A percentile compares a stretch with the other conserved stretches of the same genome.
phyloP scores from a whole-genome alignment of 345 rosid species.

The thale cress (Arabidopsis thaliana) region DNA sequence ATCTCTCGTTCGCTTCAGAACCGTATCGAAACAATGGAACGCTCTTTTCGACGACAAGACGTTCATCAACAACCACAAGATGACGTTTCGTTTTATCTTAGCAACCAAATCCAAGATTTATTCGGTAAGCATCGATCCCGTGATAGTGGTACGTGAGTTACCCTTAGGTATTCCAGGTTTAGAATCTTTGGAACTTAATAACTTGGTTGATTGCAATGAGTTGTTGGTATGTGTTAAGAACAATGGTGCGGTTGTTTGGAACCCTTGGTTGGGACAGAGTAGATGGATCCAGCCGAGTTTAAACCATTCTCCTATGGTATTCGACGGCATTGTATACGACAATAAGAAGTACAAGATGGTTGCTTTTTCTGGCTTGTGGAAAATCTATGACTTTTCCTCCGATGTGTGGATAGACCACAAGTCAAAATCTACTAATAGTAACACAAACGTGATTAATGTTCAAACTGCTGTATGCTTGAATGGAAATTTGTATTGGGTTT shows the following conservation, averaged over 20 bases:
- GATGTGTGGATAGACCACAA: not conserved
- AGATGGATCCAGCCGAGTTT: not conserved
- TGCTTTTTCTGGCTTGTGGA: not conserved
- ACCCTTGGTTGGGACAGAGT: not conserved
- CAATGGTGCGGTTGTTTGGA: not conserved
- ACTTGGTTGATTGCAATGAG: not conserved
- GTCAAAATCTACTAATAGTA: not conserved
- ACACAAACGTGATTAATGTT: not conserved
- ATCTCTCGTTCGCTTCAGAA: not conserved
- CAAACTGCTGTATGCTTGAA: not conserved
- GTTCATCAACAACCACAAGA: not conserved
- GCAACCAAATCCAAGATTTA: not conserved
- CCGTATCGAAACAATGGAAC: slow-evolving; percentile 15
- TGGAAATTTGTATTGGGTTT: slow-evolving; percentile 16
- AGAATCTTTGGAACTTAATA: not conserved
- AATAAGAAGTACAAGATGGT: not conserved
- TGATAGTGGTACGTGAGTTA: not conserved
- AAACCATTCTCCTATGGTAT: not conserved
- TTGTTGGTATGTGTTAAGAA: not conserved
- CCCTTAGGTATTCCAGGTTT: not conserved
- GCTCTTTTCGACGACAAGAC: not conserved
- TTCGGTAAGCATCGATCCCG: slow-evolving; percentile 5
- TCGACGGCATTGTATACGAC: not conserved
- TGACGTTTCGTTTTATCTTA: not conserved
- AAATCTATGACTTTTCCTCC: not conserved